A percentile compares a stretch with the other conserved stretches of the same genome.
Conservation (phyloP, 2,329 filamentous ascomycete species). For the Botrytis pseudocinerea region DNA sequence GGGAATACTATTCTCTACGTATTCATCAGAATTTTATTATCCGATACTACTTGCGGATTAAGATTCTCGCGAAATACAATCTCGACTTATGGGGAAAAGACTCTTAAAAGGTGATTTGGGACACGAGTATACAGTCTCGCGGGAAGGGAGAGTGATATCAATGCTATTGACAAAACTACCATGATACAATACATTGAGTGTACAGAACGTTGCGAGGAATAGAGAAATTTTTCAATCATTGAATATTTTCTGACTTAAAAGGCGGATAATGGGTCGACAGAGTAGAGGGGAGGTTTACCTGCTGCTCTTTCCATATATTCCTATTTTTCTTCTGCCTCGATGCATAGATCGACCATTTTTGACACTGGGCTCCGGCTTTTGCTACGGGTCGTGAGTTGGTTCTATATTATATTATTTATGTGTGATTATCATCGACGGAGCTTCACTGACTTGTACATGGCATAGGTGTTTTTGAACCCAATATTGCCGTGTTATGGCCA, state of each 20-base stretch:
- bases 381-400: neutral
- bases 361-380: neutral
- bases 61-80: slow-evolving; percentile 51
- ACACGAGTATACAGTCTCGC: neutral
- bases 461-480: neutral
- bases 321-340: neutral
- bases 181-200: rapidly evolving
- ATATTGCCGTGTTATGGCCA: neutral
- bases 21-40: slow-evolving; percentile 41
- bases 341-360: neutral
- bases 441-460: neutral
- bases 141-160: neutral
- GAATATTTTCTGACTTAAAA: too few relatives aligned
- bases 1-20: neutral
- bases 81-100: slow-evolving; percentile 50
- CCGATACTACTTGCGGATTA: slow-evolving; percentile 48
- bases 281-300: neutral
- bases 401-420: neutral
- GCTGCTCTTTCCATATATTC: neutral
- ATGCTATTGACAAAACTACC: neutral
- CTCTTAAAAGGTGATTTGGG: slow-evolving; percentile 50
- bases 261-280: neutral
- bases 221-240: neutral
- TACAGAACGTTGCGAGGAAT: neutral
- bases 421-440: neutral